Evolutionary conservation across 305 asterid species (phyloP), one percentile per base, ranked within the genome.

Genomic region (Fraxinus greggii): DNA sequence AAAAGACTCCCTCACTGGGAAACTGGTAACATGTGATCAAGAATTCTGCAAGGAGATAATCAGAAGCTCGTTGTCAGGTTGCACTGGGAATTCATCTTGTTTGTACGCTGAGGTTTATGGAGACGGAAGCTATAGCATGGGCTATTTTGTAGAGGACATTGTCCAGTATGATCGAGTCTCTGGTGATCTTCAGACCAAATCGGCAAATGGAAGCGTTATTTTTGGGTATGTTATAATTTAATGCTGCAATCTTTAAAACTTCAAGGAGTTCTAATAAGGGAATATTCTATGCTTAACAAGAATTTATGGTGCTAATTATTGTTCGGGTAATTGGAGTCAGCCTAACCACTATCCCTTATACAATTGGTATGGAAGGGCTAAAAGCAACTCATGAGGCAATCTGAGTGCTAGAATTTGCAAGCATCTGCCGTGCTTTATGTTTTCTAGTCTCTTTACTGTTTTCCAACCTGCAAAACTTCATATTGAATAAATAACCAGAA

Each of bases 61-160:
- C 76, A 76, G 80, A 45, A 95, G 91, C 28, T 88, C 90, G 77
- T 78, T 80, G 48, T 79, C 90, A 12, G 93, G 94, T 72, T 96
- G 99, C 87, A 88, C 81, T 19, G 86, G 88, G 21, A 96, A 96
- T 78, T 85, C 89, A 31, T 90, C 99, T 69, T 96, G 99, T 87
- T 85, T 93, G 70, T 96, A 94, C 86, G 88, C 94, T 31, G 99
- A 96, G 89, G 87, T 86, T 74, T 96, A 96, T 87, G 98, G 98
- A 80, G 99, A 96, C 86, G 98, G 98, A 88, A 91, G 97, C 83
- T 92, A 88, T 81, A 96, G 91, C 90, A 86, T 96, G 89, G 99
- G 99, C 80, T 96, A 93, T 88, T 94, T 96, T 87, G 97, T 96
- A 78, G 91, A 93, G 93, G 99, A 96, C 79, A 74, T 90, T 84